Conservation (phyloP, 192 early-diverging fungal genomes). For the Coemansia sp. region DNA sequence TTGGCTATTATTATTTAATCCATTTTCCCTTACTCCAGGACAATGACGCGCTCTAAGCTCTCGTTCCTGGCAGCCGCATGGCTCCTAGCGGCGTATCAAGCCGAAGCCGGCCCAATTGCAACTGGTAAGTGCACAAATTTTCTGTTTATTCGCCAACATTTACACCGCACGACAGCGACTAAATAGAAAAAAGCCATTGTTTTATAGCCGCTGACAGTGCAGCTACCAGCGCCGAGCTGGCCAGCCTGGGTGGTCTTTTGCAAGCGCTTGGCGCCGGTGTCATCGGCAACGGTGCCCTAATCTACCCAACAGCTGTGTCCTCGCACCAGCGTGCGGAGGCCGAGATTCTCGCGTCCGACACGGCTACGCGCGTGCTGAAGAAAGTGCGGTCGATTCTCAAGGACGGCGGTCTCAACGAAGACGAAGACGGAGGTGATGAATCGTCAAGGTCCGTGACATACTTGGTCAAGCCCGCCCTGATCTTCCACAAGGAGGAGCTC, state of each 20-base stretch:
- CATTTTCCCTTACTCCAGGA: neutral
- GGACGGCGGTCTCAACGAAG: conserved; percentile 44
- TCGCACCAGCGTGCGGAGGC: conserved; percentile 50
- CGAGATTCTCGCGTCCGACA: conserved; percentile 47
- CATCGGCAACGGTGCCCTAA: conserved; percentile 43
- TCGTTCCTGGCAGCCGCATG: conserved; percentile 47
- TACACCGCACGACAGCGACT: too few species aligned
- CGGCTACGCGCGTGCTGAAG: conserved; percentile 41
- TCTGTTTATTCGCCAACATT: neutral
- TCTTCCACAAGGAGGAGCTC: conserved; percentile 52
- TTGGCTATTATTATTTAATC: neutral
- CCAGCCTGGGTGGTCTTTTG: conserved; percentile 41
- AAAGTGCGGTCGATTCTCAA: conserved; percentile 52
- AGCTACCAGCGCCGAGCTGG: conserved; percentile 29
- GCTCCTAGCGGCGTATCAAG: conserved; percentile 42
- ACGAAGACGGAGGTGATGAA: conserved; percentile 38
- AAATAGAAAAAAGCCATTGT: neutral
- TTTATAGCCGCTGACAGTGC: conserved; percentile 22
- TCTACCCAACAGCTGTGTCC: conserved; percentile 33
- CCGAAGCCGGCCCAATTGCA: conserved; percentile 41
- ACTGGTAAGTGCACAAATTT: conserved; percentile 21
- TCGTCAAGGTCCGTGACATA: conserved; percentile 39
- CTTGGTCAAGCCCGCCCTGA: conserved; percentile 46
- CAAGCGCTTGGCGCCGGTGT: conserved; percentile 51
- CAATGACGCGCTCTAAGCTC: conserved; percentile 47